Evolutionary conservation across 2,329 filamentous ascomycete species (phyloP).

Genomic region (Fusarium sp.): DNA sequence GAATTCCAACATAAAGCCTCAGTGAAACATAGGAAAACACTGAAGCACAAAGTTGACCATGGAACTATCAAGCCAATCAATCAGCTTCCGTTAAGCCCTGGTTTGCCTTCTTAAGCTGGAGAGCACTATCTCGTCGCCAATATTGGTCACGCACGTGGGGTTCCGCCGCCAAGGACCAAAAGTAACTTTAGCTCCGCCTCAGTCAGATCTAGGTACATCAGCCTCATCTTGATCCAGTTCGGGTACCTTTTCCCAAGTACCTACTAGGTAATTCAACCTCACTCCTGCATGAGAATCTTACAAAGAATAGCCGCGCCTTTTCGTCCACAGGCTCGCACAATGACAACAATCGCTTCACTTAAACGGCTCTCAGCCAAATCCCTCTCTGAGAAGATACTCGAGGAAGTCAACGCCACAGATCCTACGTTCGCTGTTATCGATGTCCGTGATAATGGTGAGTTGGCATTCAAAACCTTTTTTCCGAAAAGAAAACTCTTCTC

Average conservation of each 20-base stretch:
- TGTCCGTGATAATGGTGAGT: constrained; percentile 81
- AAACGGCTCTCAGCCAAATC: constrained; percentile 73
- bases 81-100: too few species aligned
- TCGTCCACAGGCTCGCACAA: constrained; percentile 40
- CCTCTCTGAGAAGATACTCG: constrained; percentile 73
- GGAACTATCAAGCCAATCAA: too few species aligned
- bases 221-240: constrained; percentile 1
- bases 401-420: constrained; percentile 52
- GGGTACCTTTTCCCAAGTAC: neutral
- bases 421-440: constrained; percentile 79
- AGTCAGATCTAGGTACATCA: constrained; percentile 3
- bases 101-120: too few species aligned
- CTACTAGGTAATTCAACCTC: neutral
- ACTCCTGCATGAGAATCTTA: constrained; percentile 19
- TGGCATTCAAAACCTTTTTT: too few species aligned
- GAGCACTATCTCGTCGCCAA: too few species aligned
- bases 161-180: neutral
- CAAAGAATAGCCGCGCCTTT: constrained; percentile 2
- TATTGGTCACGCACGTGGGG: neutral
- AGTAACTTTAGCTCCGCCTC: constrained; percentile 6
- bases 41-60: too few species aligned
- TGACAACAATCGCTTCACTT: constrained; percentile 69
- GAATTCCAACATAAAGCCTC: too few species aligned
- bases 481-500: neutral
- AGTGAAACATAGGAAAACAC: too few species aligned